Conservation (phyloP, 768 basidiomycete species). For the Calocybe cyanea region DNA sequence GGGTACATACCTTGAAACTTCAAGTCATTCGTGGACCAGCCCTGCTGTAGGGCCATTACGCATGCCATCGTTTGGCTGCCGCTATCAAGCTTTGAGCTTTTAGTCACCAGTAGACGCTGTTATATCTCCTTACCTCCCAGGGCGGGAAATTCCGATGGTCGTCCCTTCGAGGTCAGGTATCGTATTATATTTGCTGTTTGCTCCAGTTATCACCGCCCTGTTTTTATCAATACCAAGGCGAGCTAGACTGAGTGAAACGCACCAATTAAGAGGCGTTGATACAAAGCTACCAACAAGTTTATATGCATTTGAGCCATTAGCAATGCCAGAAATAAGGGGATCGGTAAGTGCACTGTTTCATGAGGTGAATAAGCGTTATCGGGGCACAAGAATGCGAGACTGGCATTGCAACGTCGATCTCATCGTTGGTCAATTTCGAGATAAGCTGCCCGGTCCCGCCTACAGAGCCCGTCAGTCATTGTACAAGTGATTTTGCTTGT, state of each 20-base stretch:
- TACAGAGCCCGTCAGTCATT: constrained; percentile 23
- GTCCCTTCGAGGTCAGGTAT: constrained; percentile 78
- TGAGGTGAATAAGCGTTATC: constrained; percentile 1
- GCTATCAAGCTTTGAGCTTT: constrained; percentile 28
- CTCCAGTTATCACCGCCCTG: constrained; percentile 93
- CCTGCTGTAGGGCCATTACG: constrained; percentile 87
- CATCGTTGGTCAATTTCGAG: constrained; percentile 63
- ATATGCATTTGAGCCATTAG: constrained; percentile 83
- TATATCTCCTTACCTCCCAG: constrained; percentile 61
- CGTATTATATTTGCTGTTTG: constrained; percentile 60
- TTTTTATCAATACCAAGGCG: neutral
- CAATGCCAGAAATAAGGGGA: constrained; percentile 86
- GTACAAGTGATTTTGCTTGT: constrained; percentile 3
- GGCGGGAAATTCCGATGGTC: constrained; percentile 83
- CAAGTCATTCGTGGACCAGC: constrained; percentile 63
- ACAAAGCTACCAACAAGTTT: constrained; percentile 93
- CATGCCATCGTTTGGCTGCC: constrained; percentile 95
- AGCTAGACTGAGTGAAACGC: constrained; percentile 8
- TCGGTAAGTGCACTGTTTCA: constrained; percentile 78
- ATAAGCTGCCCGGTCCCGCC: constrained; percentile 88
- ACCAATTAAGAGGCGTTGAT: constrained; percentile 86
- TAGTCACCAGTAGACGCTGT: neutral
- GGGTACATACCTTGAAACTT: constrained; percentile 60
- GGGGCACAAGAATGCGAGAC: too few species aligned
- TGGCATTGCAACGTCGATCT: constrained; percentile 83